phyloP scores from a whole-genome alignment of 371 early-diverging fungal genomes.

The Batkoa obscura region DNA sequence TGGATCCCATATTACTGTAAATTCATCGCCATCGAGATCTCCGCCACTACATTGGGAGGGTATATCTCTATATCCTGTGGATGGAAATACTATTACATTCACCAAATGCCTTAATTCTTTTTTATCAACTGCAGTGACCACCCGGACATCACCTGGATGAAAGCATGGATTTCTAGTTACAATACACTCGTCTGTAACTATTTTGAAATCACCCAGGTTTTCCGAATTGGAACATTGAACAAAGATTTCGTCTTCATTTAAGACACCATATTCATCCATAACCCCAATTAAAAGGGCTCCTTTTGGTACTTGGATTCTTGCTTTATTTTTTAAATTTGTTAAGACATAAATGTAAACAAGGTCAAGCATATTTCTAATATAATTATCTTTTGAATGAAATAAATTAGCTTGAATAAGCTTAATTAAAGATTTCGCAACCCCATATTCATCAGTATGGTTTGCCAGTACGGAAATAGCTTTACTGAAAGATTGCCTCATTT shows the following conservation, averaged over 20 bases:
- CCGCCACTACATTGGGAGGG: constrained; percentile 66
- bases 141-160: constrained; percentile 66
- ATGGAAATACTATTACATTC: constrained; percentile 59
- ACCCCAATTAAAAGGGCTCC: constrained; percentile 58
- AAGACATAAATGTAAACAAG: constrained; percentile 28
- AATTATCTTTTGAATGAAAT: constrained; percentile 32
- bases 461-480: constrained; percentile 24
- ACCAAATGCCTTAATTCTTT: constrained; percentile 30
- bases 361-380: constrained; percentile 30
- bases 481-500: constrained; percentile 17
- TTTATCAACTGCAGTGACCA: constrained; percentile 39
- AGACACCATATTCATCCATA: constrained; percentile 42
- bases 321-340: constrained; percentile 43
- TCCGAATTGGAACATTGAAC: constrained; percentile 21
- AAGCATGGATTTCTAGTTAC: constrained; percentile 50
- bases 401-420: constrained; percentile 27
- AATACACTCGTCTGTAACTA: constrained; percentile 33
- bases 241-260: constrained; percentile 55
- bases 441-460: constrained; percentile 21
- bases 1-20: constrained; percentile 7
- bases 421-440: constrained; percentile 33
- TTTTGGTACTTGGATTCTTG: constrained; percentile 38
- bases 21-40: constrained; percentile 72
- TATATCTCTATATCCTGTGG: constrained; percentile 46
- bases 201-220: constrained; percentile 8